A percentile compares a stretch with the other conserved stretches of the same genome.
These are phyloP conservation scores for Wickerhamomyces xylosicus DNA, from an alignment of 805 yeast genomes.

Conservation along the genomic window DNA sequence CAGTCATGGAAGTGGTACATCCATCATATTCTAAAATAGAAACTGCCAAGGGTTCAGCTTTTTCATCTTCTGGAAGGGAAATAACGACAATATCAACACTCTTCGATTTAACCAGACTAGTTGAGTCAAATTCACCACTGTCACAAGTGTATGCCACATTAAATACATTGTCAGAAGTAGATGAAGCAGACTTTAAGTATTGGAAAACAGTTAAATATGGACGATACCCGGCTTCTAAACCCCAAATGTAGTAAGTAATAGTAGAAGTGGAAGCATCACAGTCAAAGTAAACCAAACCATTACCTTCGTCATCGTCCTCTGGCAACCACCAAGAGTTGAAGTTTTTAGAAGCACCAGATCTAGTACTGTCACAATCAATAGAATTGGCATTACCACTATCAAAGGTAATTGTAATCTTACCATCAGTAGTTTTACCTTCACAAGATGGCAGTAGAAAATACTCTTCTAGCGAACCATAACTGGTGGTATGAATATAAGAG, in stretches of 20 bases:
- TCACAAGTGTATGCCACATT: slow-evolving; percentile 11
- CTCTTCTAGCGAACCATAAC: slow-evolving; percentile 21
- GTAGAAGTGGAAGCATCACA: slow-evolving; percentile 17
- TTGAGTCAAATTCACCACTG: slow-evolving; percentile 7
- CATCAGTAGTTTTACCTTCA: slow-evolving; percentile 17
- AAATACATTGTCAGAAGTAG: slow-evolving; percentile 6
- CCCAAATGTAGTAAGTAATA: slow-evolving; percentile 11
- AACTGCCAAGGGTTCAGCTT: slow-evolving; percentile 13
- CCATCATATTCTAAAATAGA: slow-evolving; percentile 8
- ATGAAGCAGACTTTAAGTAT: neutral
- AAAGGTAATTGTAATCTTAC: slow-evolving; percentile 16
- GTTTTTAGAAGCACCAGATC: slow-evolving; percentile 15
- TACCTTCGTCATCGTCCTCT: slow-evolving; percentile 3
- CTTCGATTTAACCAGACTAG: slow-evolving; percentile 12
- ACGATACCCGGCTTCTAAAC: slow-evolving; percentile 19
- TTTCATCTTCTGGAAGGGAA: slow-evolving; percentile 5
- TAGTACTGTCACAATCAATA: slow-evolving; percentile 13
- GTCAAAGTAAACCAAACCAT: slow-evolving; percentile 8
- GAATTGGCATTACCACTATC: slow-evolving; percentile 10
- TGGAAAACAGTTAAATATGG: slow-evolving; percentile 24
- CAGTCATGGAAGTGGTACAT: slow-evolving; percentile 4
- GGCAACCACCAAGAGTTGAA: slow-evolving; percentile 28
- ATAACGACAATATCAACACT: slow-evolving; percentile 5
- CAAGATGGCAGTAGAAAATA: slow-evolving; percentile 25
- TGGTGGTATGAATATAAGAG: slow-evolving; percentile 22